A percentile compares a stretch with the other conserved stretches of the same genome.
phyloP scores from a whole-genome alignment of 108 stramenopile species.

The Pseudonitzschia pungens region DNA sequence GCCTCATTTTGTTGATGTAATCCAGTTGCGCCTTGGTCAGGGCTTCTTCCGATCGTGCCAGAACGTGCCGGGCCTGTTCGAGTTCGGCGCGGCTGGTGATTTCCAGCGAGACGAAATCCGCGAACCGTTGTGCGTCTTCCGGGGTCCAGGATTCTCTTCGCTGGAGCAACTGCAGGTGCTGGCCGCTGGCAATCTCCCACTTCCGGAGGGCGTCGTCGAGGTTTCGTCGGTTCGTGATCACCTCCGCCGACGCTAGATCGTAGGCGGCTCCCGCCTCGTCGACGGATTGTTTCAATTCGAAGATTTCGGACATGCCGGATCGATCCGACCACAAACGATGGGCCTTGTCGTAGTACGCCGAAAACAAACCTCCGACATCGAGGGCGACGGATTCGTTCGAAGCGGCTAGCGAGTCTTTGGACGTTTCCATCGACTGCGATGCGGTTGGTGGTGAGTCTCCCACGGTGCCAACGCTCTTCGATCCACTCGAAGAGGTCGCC shows the following conservation, averaged over 20 bases:
- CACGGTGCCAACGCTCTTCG: too few relatives aligned
- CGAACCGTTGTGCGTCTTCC: conserved; percentile 54
- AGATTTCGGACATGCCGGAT: conserved; percentile 48
- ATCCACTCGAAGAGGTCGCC: too few relatives aligned
- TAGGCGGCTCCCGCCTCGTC: conserved; percentile 38
- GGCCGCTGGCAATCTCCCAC: conserved; percentile 39
- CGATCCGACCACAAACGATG: conserved; percentile 39
- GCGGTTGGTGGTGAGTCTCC: not conserved
- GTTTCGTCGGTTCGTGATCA: conserved; percentile 30
- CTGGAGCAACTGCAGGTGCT: conserved; percentile 43
- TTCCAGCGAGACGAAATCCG: conserved; percentile 41
- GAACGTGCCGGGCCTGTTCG: conserved; percentile 31
- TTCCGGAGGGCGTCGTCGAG: conserved; percentile 33
- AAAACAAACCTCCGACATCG: not conserved
- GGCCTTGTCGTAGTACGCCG: conserved; percentile 8
- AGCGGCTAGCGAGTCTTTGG: not conserved
- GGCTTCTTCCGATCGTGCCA: conserved; percentile 35
- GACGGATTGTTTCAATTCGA: conserved; percentile 46
- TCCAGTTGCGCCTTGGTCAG: conserved; percentile 29
- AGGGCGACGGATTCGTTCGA: not conserved
- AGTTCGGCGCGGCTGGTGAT: conserved; percentile 37
- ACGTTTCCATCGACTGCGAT: not conserved
- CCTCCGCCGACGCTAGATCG: conserved; percentile 39
- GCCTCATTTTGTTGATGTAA: conserved; percentile 58
- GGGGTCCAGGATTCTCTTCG: conserved; percentile 53